Evolutionary conservation across 768 basidiomycete species (phyloP), one percentile per base, ranked within the genome.

Genomic region (Lactarius psammicola): DNA sequence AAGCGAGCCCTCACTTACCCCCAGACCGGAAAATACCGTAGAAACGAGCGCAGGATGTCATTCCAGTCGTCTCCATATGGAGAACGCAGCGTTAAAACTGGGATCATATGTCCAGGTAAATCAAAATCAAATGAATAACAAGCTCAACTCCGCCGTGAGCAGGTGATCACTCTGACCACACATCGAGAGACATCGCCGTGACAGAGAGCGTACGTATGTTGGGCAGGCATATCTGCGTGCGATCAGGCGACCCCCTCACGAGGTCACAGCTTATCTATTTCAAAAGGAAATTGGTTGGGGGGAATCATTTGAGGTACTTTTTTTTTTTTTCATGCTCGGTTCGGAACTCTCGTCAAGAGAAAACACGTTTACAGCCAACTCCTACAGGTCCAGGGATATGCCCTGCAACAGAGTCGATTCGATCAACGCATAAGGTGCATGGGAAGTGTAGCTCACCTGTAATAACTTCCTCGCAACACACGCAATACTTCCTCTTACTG

Each of bases 401-500:
- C 34, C 66, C 66, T 67, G 28, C 40, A 44, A n/a, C 26, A 11
- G 2, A 7, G 49, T 15, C 26, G 6, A 23, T 28, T 51, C 26
- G 11, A 26, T 26, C 1, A 17, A 17, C 23, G 26, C 6, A 26
- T 6, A 15, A 51, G 49, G 26, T 51, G 4, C 23, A 6, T 23
- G 26, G 23, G 11, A 31, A 34, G 38, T 31, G 30, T n/a, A 20
- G 18, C 66, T 55, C 28, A 57, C 61, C 66, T 7, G 38, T 59
- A 31, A 67, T 59, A 9, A 67, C 57, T 30, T 63, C 30, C 26
- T 67, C 66, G 28, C 66, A 67, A 13, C 66, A 67, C 56, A 67
- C 66, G 53, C 66, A 67, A 56, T 67, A 67, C 61, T 67, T 67
- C 33, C 57, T 63, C 49, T 38, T 40, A 38, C 66, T 67, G 11